Conservation (phyloP, 345 rosid genomes). For the Sisymbrium altissimum region DNA sequence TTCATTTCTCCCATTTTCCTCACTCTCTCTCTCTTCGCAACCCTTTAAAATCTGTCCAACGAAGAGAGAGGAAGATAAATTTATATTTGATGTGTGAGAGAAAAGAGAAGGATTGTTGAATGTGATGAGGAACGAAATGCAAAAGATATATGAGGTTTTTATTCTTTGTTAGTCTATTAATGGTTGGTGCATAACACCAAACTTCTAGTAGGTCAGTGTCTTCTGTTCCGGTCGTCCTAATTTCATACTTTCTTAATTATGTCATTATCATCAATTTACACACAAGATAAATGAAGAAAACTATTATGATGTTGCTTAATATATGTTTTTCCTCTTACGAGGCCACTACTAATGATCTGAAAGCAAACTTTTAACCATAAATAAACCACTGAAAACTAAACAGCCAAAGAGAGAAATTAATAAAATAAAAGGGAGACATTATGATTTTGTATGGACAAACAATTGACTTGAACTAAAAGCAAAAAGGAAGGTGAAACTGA, state of each 20-base stretch:
- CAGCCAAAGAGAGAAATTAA: background rate
- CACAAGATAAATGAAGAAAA: constrained; percentile 17
- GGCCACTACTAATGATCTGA: constrained; percentile 19
- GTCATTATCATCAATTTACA: background rate
- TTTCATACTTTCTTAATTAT: constrained; percentile 8
- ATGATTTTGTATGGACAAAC: constrained; percentile 1
- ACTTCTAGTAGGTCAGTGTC: constrained; percentile 18
- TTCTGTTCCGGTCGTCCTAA: constrained; percentile 16
- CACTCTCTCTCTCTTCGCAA: background rate
- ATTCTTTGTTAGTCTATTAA: constrained; percentile 17
- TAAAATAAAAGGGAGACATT: constrained; percentile 2
- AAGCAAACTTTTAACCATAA: constrained; percentile 23
- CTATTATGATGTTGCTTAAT: constrained; percentile 23
- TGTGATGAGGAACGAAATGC: constrained; percentile 25
- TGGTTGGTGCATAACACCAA: constrained; percentile 35
- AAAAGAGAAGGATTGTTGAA: constrained; percentile 10
- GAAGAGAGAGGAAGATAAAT: background rate
- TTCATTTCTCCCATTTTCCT: constrained; percentile 82
- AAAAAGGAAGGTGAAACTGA: constrained; percentile 40
- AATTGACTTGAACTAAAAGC: constrained; percentile 34
- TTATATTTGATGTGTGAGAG: constrained; percentile 3
- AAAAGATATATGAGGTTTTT: constrained; percentile 28
- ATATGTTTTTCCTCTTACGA: constrained; percentile 7
- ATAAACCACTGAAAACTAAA: background rate
- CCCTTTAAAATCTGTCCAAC: constrained; percentile 13